phyloP scores from a whole-genome alignment of 768 basidiomycete genomes.

The Cystofilobasidium bisporidii region DNA sequence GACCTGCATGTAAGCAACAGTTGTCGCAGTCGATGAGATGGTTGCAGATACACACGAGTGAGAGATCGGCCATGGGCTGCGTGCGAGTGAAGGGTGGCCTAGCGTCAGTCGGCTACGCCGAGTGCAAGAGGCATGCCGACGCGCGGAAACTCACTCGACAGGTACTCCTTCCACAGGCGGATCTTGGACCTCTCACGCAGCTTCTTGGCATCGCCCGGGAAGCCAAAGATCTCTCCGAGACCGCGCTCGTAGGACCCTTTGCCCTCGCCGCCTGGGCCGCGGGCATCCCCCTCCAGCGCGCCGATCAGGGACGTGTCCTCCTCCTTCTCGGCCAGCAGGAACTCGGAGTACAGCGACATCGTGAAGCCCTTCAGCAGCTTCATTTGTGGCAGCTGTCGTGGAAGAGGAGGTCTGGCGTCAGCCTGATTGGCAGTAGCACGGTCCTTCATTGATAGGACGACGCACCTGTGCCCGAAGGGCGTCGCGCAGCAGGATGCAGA shows the following conservation, averaged over 20 bases:
- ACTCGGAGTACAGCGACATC: constrained; percentile 88
- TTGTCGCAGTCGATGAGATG: no score
- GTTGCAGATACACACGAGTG: constrained; percentile 45
- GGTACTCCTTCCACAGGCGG: constrained; percentile 86
- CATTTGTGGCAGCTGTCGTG: constrained; percentile 63
- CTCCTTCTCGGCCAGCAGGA: constrained; percentile 46
- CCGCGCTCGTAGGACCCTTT: constrained; percentile 38
- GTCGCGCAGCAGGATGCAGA: constrained; percentile 79
- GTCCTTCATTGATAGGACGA: no score
- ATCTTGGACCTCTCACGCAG: constrained; percentile 54
- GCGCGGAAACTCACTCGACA: constrained; percentile 50
- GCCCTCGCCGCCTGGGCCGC: constrained; percentile 42
- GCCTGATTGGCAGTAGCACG: no score
- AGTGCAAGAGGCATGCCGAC: not conserved
- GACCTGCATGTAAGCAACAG: no score
- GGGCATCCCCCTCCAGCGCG: constrained; percentile 35
- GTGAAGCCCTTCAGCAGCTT: constrained; percentile 82
- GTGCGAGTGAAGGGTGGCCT: no score
- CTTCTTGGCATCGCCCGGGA: constrained; percentile 41
- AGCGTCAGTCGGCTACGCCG: no score
- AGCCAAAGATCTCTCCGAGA: constrained; percentile 40
- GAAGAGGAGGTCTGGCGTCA: not conserved
- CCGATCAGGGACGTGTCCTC: constrained; percentile 17
- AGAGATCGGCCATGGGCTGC: constrained; percentile 85
- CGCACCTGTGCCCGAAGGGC: constrained; percentile 74